Conservation (phyloP, 345 rosid genomes). For the Ceriops tagal region DNA sequence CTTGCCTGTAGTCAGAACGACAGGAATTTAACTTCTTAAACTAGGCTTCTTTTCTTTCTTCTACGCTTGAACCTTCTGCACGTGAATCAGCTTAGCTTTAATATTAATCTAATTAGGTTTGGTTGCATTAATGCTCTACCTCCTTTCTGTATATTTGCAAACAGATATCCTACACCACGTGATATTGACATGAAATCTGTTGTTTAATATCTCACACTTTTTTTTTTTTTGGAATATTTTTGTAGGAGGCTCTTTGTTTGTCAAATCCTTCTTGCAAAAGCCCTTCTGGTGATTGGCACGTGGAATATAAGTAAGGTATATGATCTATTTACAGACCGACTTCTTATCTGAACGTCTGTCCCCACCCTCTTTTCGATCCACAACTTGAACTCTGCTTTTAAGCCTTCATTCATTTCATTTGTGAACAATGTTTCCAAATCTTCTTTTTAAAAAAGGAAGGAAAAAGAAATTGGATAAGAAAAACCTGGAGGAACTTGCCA, state of each 20-base stretch:
- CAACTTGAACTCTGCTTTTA: not conserved
- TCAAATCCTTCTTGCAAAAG: constrained; percentile 86
- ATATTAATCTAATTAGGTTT: not conserved
- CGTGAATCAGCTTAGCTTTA: no score
- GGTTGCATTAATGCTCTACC: not conserved
- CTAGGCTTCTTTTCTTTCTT: no score
- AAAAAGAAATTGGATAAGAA: constrained; percentile 87
- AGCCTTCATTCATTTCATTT: not conserved
- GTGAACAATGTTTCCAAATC: not conserved
- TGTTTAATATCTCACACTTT: not conserved
- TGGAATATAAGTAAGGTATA: constrained; percentile 76
- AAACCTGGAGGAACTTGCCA: constrained; percentile 79
- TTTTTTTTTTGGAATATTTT: not conserved
- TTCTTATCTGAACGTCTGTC: constrained; percentile 71
- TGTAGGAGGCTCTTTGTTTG: constrained; percentile 61
- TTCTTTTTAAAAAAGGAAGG: constrained; percentile 52
- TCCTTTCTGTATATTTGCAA: not conserved
- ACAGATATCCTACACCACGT: not conserved
- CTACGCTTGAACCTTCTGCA: no score
- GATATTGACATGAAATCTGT: not conserved
- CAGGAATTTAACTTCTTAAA: no score
- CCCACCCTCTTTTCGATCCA: not conserved
- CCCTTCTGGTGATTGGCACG: constrained; percentile 92
- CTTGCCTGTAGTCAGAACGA: no score
- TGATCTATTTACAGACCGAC: constrained; percentile 69